Evolutionary conservation across 441 rosid genomes (phyloP).

Genomic region (Erodium moschatum): DNA sequence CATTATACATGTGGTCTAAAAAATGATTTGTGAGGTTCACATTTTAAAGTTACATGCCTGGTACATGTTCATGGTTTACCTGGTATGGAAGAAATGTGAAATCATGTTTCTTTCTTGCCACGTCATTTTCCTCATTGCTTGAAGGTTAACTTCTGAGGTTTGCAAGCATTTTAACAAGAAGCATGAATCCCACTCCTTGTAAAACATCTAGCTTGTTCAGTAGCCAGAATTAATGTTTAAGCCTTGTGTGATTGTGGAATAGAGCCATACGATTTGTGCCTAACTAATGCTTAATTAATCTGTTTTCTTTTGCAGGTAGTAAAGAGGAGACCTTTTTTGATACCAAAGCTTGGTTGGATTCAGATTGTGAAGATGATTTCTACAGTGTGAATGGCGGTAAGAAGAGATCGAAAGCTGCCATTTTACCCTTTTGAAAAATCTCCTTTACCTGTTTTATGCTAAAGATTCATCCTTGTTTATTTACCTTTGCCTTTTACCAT

Average conservation of each 20-base stretch:
- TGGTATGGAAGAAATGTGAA: too few species aligned
- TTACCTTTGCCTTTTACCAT: too few species aligned
- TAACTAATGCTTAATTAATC: background rate
- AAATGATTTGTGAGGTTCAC: background rate
- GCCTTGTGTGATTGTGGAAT: background rate
- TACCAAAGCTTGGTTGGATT: conserved; percentile 60
- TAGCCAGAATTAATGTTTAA: conserved; percentile 21
- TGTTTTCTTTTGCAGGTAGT: conserved; percentile 44
- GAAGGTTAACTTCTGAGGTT: too few species aligned
- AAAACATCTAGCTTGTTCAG: background rate
- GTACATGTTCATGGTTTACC: background rate
- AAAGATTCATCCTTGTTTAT: background rate
- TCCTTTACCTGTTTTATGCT: background rate
- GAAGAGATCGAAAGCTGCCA: conserved; percentile 9
- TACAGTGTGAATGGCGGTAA: conserved; percentile 84
- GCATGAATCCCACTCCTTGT: too few species aligned
- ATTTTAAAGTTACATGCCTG: background rate
- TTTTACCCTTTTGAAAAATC: background rate
- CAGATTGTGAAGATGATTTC: conserved; percentile 81
- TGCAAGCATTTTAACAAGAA: too few species aligned
- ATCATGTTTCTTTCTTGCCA: too few species aligned
- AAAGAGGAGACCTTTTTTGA: conserved; percentile 82
- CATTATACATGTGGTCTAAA: background rate
- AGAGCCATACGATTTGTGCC: conserved; percentile 23
- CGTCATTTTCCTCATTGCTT: too few species aligned